Base-by-base conservation (phyloP, 2,329 filamentous ascomycete species). In the Alternaria gansuensis region DNA sequence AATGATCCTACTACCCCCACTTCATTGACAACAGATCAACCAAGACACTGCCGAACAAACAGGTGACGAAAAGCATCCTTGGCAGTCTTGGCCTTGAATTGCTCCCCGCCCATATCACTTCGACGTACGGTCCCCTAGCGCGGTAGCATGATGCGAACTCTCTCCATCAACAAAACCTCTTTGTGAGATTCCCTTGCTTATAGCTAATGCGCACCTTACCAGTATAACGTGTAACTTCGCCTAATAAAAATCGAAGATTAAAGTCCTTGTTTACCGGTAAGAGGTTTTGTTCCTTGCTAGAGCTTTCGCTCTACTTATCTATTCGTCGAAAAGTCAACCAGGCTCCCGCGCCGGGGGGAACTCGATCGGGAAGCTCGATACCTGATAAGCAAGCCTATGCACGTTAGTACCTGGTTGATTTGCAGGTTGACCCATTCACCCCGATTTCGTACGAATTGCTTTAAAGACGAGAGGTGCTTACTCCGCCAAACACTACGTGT, bases 281-380 rank as follows among this genome's bases (percentile, higher is more conserved):
- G 17, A 17, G 17, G 17, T 17, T 17, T 17, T 17, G 17, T 17
- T 17, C 17, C 17, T 17, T 17, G 17, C 17, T 17, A 17, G 17
- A 17, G 17, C 17, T 17, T 17, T 17, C 17, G 17, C 17, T 17
- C 17, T 17, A 17, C 17, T 17, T 17, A 17, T 17, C 17, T 17
- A 17, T 17, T 17, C 17, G 17, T 17, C 17, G 17, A 17, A 17
- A 17, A 17, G 17, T 1, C 17, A 17, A 17, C 17, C 17, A 17
- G 17, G 17, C 17, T 17, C 17, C 17, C 17, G 17, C 17, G 17
- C 17, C 17, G 17, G 17, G 17, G 17, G 17, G 17, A 17, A 17
- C 17, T 58, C 23, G 68, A 66, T 28, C 44, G 71, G 70, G 71
- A 67, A 74, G 70, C 65, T 72, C 66, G 31, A 13, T 62, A 51